These are phyloP conservation scores for Dictyophora rubrovolvata DNA, from an alignment of 768 basidiomycete genomes.

Conservation along the genomic window DNA sequence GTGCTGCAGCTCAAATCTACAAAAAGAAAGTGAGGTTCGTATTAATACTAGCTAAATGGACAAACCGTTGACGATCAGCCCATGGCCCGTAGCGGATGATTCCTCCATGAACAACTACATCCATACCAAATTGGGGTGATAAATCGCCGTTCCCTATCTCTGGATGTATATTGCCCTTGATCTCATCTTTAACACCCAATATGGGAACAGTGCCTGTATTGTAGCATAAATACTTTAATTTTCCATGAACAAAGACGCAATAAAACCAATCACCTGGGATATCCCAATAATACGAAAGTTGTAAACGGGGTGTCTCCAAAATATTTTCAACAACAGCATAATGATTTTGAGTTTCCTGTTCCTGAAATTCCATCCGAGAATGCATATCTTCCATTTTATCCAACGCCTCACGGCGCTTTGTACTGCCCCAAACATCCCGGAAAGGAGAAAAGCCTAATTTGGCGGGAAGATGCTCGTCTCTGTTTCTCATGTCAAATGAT, in stretches of 20 bases:
- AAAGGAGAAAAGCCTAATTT: background rate
- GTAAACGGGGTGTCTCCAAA: constrained; percentile 65
- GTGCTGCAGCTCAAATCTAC: constrained; percentile 64
- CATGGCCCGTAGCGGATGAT: constrained; percentile 84
- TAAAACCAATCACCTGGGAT: constrained; percentile 43
- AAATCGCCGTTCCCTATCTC: constrained; percentile 83
- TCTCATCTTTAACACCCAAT: too few species aligned
- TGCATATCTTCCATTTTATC: constrained; percentile 8
- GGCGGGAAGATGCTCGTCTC: background rate
- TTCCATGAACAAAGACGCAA: background rate
- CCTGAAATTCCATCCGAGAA: background rate
- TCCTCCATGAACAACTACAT: constrained; percentile 71
- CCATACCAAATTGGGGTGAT: constrained; percentile 89
- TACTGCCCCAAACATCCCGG: constrained; percentile 10
- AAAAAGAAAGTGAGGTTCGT: background rate
- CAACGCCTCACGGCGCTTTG: constrained; percentile 10
- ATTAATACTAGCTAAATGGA: background rate
- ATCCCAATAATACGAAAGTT: constrained; percentile 82
- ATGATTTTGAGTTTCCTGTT: constrained; percentile 28
- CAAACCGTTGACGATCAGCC: constrained; percentile 87
- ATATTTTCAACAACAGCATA: constrained; percentile 85
- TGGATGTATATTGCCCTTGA: constrained; percentile 13
- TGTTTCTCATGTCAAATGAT: background rate
- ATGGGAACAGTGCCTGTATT: constrained; percentile 1
- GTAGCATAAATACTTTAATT: background rate